phyloP scores from a whole-genome alignment of 1,284 basidiomycete species.

The Pseudozyma hubeiensis region DNA sequence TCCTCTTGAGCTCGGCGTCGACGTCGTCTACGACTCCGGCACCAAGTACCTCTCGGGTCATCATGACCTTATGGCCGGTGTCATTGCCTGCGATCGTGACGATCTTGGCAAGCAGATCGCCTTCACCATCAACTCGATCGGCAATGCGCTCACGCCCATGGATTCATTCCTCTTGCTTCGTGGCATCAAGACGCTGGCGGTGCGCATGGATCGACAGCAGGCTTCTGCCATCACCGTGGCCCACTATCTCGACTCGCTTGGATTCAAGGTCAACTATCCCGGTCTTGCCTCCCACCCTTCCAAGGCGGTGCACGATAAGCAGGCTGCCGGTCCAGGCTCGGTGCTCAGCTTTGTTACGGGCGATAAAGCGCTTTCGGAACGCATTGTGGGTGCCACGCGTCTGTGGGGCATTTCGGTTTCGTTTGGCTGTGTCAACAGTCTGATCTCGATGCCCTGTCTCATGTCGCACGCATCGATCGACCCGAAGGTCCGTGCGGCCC shows the following conservation, averaged over 20 bases:
- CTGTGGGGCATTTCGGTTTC: slow-evolving; percentile 98
- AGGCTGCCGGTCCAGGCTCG: slow-evolving; percentile 87
- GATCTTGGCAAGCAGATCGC: slow-evolving; percentile 88
- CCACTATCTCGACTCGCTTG: slow-evolving; percentile 84
- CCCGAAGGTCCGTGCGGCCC: slow-evolving; percentile 87
- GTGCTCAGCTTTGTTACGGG: slow-evolving; percentile 95
- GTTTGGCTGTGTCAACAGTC: slow-evolving; percentile 96
- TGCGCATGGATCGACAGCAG: slow-evolving; percentile 96
- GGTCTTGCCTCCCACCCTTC: slow-evolving; percentile 86
- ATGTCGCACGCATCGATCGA: slow-evolving; percentile 99
- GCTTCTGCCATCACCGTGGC: slow-evolving; percentile 85
- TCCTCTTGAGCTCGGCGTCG: slow-evolving; percentile 93
- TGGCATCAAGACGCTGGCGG: slow-evolving; percentile 94
- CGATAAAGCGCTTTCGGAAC: slow-evolving; percentile 88
- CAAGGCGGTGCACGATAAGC: slow-evolving; percentile 81
- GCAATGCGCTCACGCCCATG: slow-evolving; percentile 89
- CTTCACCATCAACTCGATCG: slow-evolving; percentile 94
- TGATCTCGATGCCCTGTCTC: slow-evolving; percentile 99
- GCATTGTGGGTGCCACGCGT: slow-evolving; percentile 89
- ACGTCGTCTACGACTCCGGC: slow-evolving; percentile 96
- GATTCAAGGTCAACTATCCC: slow-evolving; percentile 94
- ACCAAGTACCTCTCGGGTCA: slow-evolving; percentile 98
- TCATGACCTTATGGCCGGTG: slow-evolving; percentile 94
- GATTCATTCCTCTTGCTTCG: slow-evolving; percentile 90
- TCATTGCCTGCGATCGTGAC: slow-evolving; percentile 83